These are phyloP conservation scores for Corymbia maculata DNA, from an alignment of 345 rosid genomes.

Conservation along the genomic window DNA sequence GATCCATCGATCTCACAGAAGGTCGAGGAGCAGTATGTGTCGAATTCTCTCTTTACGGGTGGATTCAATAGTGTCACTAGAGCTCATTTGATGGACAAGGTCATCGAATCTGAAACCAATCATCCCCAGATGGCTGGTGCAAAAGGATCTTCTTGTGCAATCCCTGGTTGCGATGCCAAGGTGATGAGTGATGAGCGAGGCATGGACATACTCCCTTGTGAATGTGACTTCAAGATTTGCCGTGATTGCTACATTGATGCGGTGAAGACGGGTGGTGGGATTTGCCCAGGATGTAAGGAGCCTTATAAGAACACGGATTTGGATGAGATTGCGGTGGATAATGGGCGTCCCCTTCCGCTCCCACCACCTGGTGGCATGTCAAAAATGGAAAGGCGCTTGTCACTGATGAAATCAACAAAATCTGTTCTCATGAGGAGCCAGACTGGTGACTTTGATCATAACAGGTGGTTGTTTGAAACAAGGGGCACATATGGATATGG, in stretches of 20 bases:
- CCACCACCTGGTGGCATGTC: slow-evolving; percentile 46
- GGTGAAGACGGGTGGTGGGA: slow-evolving; percentile 68
- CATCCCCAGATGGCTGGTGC: slow-evolving; percentile 99
- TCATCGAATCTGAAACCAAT: slow-evolving; percentile 75
- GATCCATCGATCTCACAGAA: slow-evolving; percentile 87
- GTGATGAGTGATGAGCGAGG: slow-evolving; percentile 96
- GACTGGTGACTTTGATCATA: slow-evolving; percentile 93
- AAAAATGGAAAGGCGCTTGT: slow-evolving; percentile 91
- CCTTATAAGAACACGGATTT: slow-evolving; percentile 75
- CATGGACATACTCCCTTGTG: slow-evolving; percentile 83
- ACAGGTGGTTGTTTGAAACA: slow-evolving; percentile 89
- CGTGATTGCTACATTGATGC: slow-evolving; percentile 93
- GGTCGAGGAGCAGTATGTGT: slow-evolving; percentile 97
- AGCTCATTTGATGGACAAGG: slow-evolving; percentile 97
- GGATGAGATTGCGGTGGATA: slow-evolving; percentile 44
- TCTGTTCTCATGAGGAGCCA: slow-evolving; percentile 88
- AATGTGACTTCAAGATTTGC: slow-evolving; percentile 93
- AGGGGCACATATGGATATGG: slow-evolving; percentile 92
- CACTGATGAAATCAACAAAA: slow-evolving; percentile 85
- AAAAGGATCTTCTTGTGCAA: slow-evolving; percentile 83
- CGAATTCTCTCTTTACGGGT: slow-evolving; percentile 88
- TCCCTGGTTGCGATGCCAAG: slow-evolving; percentile 92
- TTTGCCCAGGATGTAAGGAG: slow-evolving; percentile 92
- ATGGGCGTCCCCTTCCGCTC: slow-evolving; percentile 56
- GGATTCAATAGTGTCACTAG: slow-evolving; percentile 82